Evolutionary conservation across 345 rosid species (phyloP).

Genomic region (Brassica nigra): DNA sequence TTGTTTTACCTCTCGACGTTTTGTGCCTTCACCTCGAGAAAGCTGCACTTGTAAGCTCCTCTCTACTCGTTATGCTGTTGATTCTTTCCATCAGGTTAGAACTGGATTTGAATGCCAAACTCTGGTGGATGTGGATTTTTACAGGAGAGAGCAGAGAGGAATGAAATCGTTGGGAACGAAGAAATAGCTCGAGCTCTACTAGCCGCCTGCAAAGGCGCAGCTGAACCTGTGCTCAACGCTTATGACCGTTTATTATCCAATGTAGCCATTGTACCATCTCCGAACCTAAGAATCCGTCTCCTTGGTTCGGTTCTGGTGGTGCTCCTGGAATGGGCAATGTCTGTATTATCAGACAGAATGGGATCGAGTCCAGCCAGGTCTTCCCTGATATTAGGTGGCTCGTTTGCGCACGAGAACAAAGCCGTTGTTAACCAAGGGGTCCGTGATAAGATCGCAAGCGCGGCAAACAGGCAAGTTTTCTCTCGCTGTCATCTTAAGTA

Average conservation of each 20-base stretch:
- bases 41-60: conserved; percentile 71
- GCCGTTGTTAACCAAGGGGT: conserved; percentile 68
- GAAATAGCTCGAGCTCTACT: conserved; percentile 88
- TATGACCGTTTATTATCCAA: conserved; percentile 84
- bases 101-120: conserved; percentile 4
- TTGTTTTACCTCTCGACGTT: conserved; percentile 78
- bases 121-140: not conserved
- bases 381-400: conserved; percentile 66
- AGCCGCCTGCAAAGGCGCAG: conserved; percentile 92
- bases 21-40: conserved; percentile 96
- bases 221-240: conserved; percentile 82
- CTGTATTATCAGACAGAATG: conserved; percentile 75
- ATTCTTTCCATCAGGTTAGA: conserved; percentile 1
- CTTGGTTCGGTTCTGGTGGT: conserved; percentile 76
- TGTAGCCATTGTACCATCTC: conserved; percentile 75
- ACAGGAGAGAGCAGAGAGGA: conserved; percentile 84
- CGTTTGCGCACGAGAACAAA: conserved; percentile 60
- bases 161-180: conserved; percentile 82
- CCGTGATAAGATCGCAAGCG: conserved; percentile 84
- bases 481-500: not conserved
- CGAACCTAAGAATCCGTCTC: conserved; percentile 78
- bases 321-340: conserved; percentile 94
- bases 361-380: conserved; percentile 67
- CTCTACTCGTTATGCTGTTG: conserved; percentile 9
- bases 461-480: conserved; percentile 76